phyloP scores from a whole-genome alignment of 805 yeast species.

The Babjeviella inositovora region DNA sequence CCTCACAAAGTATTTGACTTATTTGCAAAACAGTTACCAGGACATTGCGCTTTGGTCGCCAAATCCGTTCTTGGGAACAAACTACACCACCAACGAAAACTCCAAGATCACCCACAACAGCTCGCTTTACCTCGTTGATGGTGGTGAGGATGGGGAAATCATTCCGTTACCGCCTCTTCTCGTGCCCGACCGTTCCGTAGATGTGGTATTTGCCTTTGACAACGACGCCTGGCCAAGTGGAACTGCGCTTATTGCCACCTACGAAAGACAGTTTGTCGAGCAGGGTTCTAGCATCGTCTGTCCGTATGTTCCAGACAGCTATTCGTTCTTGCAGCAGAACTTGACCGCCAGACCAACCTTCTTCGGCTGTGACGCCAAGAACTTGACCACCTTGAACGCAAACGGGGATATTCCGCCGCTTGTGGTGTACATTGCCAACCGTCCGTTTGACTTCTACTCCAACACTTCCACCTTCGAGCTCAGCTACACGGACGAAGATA shows the following conservation, averaged over 20 bases:
- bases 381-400: slow-evolving; percentile 7
- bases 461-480: slow-evolving; percentile 12
- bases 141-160: slow-evolving; percentile 22
- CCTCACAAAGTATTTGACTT: background rate
- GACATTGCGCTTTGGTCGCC: slow-evolving; percentile 19
- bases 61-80: slow-evolving; percentile 11
- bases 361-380: slow-evolving; percentile 11
- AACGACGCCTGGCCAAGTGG: slow-evolving; percentile 26
- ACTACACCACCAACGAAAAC: background rate
- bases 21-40: slow-evolving; percentile 9
- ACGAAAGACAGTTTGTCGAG: slow-evolving; percentile 11
- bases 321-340: slow-evolving; percentile 7
- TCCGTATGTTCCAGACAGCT: slow-evolving; percentile 10
- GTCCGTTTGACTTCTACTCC: slow-evolving; percentile 12
- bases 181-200: slow-evolving; percentile 14
- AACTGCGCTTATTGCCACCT: slow-evolving; percentile 13
- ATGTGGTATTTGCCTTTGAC: slow-evolving; percentile 19
- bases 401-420: slow-evolving; percentile 9
- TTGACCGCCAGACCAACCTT: slow-evolving; percentile 10
- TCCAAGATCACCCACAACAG: slow-evolving; percentile 7
- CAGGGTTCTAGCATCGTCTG: slow-evolving; percentile 11
- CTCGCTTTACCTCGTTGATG: slow-evolving; percentile 16
- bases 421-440: slow-evolving; percentile 13
- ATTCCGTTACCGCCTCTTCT: slow-evolving; percentile 19
- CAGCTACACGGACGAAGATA: slow-evolving; percentile 9